A percentile compares a stretch with the other conserved stretches of the same genome.
phyloP scores from a whole-genome alignment of 495 filamentous ascomycete species.

The Neurospora sp. region DNA sequence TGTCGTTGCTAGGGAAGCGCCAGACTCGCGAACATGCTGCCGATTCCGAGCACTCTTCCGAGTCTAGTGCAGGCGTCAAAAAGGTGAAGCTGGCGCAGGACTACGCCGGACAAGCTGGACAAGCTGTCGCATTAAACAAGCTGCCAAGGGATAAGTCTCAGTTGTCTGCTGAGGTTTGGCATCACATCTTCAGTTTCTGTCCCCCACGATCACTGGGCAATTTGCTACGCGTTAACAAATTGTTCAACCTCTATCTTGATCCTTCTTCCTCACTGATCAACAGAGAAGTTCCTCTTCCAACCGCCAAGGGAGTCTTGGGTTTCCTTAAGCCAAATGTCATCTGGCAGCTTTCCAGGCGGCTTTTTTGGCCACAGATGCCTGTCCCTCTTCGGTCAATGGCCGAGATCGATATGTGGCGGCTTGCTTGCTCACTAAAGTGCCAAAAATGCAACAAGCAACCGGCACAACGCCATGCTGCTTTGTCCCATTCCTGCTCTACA shows the following conservation, averaged over 20 bases:
- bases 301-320: conserved; percentile 9
- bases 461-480: neutral
- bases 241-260: conserved; percentile 45
- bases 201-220: conserved; percentile 40
- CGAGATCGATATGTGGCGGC: conserved; percentile 55
- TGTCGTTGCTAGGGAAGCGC: conserved; percentile 21
- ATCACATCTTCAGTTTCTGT: conserved; percentile 44
- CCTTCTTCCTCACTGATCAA: conserved; percentile 22
- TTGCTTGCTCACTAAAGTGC: conserved; percentile 44
- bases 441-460: conserved; percentile 39
- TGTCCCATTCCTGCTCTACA: conserved; percentile 4
- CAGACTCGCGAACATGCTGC: conserved; percentile 16
- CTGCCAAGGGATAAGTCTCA: conserved; percentile 25
- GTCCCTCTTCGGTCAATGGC: conserved; percentile 41
- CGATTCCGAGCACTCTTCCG: neutral
- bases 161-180: conserved; percentile 44
- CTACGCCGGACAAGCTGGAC: conserved; percentile 1
- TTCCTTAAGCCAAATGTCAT: conserved; percentile 41
- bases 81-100: conserved; percentile 28
- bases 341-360: conserved; percentile 50
- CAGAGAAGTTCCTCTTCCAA: conserved; percentile 15
- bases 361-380: conserved; percentile 46
- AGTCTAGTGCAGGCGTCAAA: conserved; percentile 16
- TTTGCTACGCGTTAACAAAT: conserved; percentile 41
- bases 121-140: conserved; percentile 4